These are phyloP conservation scores for Schizothecium vesticola DNA, from an alignment of 495 filamentous ascomycete genomes.

Conservation along the genomic window DNA sequence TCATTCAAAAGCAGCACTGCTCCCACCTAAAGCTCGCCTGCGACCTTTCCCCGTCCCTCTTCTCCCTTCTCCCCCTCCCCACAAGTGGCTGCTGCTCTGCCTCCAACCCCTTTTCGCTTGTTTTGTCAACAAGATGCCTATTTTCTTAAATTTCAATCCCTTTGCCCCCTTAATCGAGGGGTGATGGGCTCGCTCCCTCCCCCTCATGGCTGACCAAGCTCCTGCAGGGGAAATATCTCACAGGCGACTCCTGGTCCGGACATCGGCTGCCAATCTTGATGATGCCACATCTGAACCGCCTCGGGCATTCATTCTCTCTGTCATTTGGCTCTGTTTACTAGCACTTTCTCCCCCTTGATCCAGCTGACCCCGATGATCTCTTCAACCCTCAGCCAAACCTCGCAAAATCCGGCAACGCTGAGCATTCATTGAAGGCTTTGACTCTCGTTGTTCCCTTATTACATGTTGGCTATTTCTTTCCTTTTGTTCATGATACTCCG, in stretches of 20 bases:
- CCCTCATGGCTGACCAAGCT: not conserved
- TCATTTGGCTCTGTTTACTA: not conserved
- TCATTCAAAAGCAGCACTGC: constrained; percentile 28
- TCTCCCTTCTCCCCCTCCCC: constrained; percentile 13
- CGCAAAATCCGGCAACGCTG: not conserved
- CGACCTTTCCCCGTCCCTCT: constrained; percentile 1
- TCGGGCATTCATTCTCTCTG: not conserved
- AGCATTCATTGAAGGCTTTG: not conserved
- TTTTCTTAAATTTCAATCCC: not conserved
- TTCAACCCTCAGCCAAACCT: not conserved
- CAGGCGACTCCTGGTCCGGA: not conserved
- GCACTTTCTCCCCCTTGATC: not conserved
- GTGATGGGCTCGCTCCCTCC: not conserved
- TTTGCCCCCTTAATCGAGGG: too few species aligned
- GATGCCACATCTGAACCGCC: not conserved
- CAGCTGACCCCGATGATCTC: not conserved
- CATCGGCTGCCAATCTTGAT: not conserved
- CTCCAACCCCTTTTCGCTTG: not conserved
- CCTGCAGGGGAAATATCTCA: not conserved
- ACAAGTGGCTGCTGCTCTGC: not conserved
- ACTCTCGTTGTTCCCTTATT: not conserved
- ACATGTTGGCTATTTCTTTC: not conserved
- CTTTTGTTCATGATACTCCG: not conserved
- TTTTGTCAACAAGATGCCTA: not conserved
- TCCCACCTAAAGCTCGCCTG: constrained; percentile 14